Evolutionary conservation across 495 filamentous ascomycete genomes (phyloP).

Genomic region (Mytilinidion resinicola): DNA sequence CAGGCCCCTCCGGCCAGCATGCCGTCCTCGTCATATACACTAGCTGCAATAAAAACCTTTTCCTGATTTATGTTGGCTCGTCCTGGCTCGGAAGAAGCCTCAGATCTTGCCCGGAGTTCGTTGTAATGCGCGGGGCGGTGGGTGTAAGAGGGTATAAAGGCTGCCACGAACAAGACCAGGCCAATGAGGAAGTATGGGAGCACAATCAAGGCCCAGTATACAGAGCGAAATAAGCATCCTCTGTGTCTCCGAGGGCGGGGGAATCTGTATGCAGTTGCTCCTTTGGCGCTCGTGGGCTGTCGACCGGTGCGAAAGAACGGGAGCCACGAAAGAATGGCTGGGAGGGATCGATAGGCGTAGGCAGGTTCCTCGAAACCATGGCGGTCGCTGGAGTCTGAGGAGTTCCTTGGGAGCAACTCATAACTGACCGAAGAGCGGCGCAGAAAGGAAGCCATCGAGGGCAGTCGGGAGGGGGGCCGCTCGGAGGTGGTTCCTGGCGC

Average conservation of each 20-base stretch:
- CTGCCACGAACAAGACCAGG: constrained; percentile 12
- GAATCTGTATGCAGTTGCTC: constrained; percentile 8
- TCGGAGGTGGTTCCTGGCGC: not conserved
- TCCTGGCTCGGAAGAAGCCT: constrained; percentile 33
- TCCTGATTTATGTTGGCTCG: constrained; percentile 58
- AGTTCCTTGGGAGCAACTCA: constrained; percentile 24
- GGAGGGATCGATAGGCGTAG: not conserved
- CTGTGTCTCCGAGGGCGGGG: constrained; percentile 13
- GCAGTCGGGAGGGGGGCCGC: not conserved
- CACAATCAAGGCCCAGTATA: constrained; percentile 12
- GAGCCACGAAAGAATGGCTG: not conserved
- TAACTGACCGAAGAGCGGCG: constrained; percentile 19
- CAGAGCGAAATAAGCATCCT: constrained; percentile 5
- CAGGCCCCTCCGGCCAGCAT: constrained; percentile 57
- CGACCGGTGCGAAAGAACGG: not conserved
- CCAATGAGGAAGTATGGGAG: constrained; percentile 10
- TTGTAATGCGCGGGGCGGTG: constrained; percentile 1
- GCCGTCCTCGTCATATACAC: constrained; percentile 59
- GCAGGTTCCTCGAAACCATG: not conserved
- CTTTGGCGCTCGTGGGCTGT: constrained; percentile 4
- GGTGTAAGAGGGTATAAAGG: constrained; percentile 9
- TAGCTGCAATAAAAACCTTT: constrained; percentile 71
- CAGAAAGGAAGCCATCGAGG: constrained; percentile 18
- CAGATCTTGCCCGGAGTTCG: not conserved
- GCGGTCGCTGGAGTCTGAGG: not conserved